Conservation (phyloP, 1,139 yeast genomes). For the Nakaseomyces glabratus region DNA sequence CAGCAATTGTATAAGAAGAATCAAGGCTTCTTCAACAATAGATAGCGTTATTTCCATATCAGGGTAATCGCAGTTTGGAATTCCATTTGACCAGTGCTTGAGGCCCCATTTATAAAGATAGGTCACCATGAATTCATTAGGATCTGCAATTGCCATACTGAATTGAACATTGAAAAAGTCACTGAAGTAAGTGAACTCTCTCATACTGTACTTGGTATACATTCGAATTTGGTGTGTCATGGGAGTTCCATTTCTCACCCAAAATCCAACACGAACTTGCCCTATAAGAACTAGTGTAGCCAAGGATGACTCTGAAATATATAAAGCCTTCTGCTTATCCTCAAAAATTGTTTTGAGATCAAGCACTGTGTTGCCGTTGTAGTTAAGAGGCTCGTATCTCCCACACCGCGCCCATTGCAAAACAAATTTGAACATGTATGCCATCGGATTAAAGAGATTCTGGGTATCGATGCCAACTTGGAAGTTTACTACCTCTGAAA, state of each 20-base stretch:
- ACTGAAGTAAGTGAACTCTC: constrained; percentile 74
- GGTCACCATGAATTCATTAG: constrained; percentile 50
- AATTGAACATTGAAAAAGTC: constrained; percentile 69
- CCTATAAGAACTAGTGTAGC: constrained; percentile 65
- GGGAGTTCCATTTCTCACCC: constrained; percentile 86
- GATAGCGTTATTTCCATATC: constrained; percentile 41
- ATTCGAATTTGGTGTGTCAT: constrained; percentile 71
- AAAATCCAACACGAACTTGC: constrained; percentile 70
- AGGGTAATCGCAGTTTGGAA: constrained; percentile 32
- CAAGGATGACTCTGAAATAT: constrained; percentile 54
- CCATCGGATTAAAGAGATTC: constrained; percentile 29
- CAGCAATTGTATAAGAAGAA: constrained; percentile 58
- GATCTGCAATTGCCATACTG: constrained; percentile 48
- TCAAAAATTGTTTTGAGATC: constrained; percentile 15
- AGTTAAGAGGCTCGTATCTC: constrained; percentile 21
- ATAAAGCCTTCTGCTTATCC: constrained; percentile 18
- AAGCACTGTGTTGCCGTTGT: constrained; percentile 11
- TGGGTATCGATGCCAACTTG: constrained; percentile 29
- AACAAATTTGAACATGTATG: constrained; percentile 27
- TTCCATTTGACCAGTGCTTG: constrained; percentile 41
- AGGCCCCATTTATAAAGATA: constrained; percentile 67
- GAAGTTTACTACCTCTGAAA: constrained; percentile 20
- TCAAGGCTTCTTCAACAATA: constrained; percentile 73
- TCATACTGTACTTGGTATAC: constrained; percentile 68
- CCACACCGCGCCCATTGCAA: constrained; percentile 31